phyloP scores from a whole-genome alignment of 1,284 basidiomycete species.

The Golubevia sp. region DNA sequence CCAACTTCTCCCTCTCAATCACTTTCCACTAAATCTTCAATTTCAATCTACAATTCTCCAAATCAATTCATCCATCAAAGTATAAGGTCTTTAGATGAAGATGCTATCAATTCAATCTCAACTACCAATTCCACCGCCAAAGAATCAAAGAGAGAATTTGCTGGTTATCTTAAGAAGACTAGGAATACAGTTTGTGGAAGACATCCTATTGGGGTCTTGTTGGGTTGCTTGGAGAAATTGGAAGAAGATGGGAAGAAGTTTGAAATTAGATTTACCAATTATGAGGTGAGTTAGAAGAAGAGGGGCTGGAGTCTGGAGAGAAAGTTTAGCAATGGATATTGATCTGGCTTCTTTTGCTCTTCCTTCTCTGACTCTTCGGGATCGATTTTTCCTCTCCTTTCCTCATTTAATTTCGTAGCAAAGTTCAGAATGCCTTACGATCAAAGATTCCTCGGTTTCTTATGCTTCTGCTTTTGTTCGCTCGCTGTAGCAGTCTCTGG shows the following conservation, averaged over 20 bases:
- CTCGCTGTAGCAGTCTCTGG: constrained; percentile 3
- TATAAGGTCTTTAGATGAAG: constrained; percentile 75
- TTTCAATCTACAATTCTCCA: constrained; percentile 31
- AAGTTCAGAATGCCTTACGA: constrained; percentile 74
- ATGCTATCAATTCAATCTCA: constrained; percentile 76
- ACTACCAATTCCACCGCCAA: constrained; percentile 67
- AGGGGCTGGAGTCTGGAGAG: constrained; percentile 17
- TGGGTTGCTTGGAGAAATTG: constrained; percentile 74
- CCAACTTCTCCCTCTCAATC: constrained; percentile 61
- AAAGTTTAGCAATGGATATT: not conserved
- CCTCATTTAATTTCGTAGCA: no score
- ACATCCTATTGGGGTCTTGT: constrained; percentile 89
- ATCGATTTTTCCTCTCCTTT: no score
- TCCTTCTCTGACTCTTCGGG: not conserved
- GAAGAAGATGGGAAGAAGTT: constrained; percentile 64
- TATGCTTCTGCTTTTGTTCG: constrained; percentile 84
- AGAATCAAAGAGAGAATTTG: constrained; percentile 42
- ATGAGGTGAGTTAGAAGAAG: constrained; percentile 22
- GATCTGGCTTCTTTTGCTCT: not conserved
- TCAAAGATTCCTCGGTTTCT: constrained; percentile 86
- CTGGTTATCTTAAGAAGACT: constrained; percentile 76
- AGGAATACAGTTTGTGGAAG: constrained; percentile 96
- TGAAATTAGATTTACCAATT: constrained; percentile 45
- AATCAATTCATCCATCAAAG: constrained; percentile 65
- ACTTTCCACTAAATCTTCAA: constrained; percentile 6